Base-by-base conservation (phyloP, 1,284 basidiomycete species). In the Sporisorium sorghi region DNA sequence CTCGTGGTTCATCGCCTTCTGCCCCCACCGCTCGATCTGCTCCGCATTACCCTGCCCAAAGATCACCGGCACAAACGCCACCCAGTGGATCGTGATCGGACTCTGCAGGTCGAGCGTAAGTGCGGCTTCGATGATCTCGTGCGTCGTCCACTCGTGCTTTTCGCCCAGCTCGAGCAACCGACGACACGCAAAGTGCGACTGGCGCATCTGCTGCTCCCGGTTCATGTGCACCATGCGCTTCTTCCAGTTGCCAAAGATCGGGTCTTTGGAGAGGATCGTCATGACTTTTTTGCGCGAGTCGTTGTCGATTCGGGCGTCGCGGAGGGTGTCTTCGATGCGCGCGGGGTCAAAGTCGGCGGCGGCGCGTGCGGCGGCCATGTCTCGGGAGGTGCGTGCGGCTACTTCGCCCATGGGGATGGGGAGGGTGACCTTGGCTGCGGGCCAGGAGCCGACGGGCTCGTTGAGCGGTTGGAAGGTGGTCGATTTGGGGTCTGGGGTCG, bases 31-130 rank as follows among this genome's bases (percentile, higher is more conserved):
- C n/a, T 79, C 79, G 28, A 79, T 76, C 68, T 82, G 80, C 50
- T 79, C 70, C 17, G 57, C 56, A 44, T 48, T 69, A 23, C 79
- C 79, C 62, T 82, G 80, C 11, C 76, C 73, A 47, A 79, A 74
- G 64, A 82, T 82, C 33, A 82, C 80, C 14, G 80, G 80, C 3
- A 82, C 80, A 56, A 82, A 82, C 12, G 80, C 80, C 24, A 82
- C 73, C 79, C 79, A 79, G 63, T 80, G 79, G 42, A 78, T 78
- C 11, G 73, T 80, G 44, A 81, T 65, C 19, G 78, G 73, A 35
- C 51, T 58, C 58, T 80, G 79, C 19, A 82, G 63, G 40, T 82
- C 80, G 15, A 82, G 61, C 24, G 72, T 63, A 15, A 77, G 55
- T 11, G 73, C 78, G 2, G 79, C 79, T 39, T 82, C 80, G 61